A percentile compares a stretch with the other conserved stretches of the same genome.
Conservation (phyloP, 257 asterid species). For the Solanum verrucosum region DNA sequence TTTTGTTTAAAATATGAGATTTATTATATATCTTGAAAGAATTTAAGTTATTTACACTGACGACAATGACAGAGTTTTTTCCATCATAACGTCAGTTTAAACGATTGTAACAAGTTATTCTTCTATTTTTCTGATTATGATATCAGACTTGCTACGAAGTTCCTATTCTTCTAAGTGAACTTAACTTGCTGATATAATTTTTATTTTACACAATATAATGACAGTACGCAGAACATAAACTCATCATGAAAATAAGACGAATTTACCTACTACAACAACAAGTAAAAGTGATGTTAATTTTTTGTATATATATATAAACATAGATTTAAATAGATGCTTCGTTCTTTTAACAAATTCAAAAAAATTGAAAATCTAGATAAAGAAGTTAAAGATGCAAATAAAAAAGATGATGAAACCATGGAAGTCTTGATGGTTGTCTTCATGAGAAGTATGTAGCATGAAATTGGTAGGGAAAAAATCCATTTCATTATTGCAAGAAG, state of each 20-base stretch:
- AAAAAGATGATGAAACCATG: constrained; percentile 10
- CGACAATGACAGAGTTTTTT: not conserved
- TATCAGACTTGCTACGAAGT: not conserved
- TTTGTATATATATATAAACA: not conserved
- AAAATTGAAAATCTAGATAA: not conserved
- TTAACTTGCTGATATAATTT: not conserved
- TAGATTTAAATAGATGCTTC: not conserved
- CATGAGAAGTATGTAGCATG: constrained; percentile 61
- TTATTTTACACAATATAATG: too few species aligned
- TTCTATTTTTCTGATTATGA: not conserved
- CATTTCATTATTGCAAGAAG: constrained; percentile 29
- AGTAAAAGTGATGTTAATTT: not conserved
- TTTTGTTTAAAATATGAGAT: not conserved
- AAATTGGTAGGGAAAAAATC: constrained; percentile 65
- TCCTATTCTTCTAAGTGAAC: not conserved
- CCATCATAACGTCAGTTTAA: not conserved
- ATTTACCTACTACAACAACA: not conserved
- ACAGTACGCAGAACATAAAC: not conserved
- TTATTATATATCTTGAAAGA: rapidly evolving
- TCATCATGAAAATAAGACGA: not conserved
- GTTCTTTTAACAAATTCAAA: not conserved
- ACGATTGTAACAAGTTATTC: not conserved
- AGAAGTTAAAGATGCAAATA: not conserved
- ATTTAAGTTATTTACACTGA: not conserved
- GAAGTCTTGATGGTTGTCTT: constrained; percentile 26